These are phyloP conservation scores for Cladosporium colombiae DNA, from an alignment of 2,329 filamentous ascomycete species.

Conservation along the genomic window DNA sequence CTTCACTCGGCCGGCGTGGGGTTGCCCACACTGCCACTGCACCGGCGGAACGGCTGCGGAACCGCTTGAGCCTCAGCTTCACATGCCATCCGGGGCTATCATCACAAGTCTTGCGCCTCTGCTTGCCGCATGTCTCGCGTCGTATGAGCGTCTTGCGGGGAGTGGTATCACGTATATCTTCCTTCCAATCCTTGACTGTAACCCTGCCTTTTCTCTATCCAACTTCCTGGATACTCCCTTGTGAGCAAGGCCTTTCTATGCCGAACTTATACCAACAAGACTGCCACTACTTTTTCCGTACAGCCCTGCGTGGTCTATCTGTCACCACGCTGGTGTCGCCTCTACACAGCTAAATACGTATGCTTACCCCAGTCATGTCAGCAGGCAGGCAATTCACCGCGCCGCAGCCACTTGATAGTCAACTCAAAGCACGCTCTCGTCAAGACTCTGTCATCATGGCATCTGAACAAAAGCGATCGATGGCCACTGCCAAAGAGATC, in stretches of 20 bases:
- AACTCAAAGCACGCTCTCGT: slow-evolving; percentile 21
- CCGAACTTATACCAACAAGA: slow-evolving; percentile 80
- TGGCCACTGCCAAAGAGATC: slow-evolving; percentile 56
- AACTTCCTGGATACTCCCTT: not conserved
- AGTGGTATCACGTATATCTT: slow-evolving; percentile 15
- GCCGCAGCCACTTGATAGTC: slow-evolving; percentile 67
- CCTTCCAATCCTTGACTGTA: not conserved
- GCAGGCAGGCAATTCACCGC: slow-evolving; percentile 65
- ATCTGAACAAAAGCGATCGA: slow-evolving; percentile 45
- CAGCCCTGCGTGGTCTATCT: slow-evolving; percentile 80
- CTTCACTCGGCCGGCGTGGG: slow-evolving; percentile 7
- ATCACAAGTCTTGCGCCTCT: slow-evolving; percentile 13
- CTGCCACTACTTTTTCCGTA: slow-evolving; percentile 92
- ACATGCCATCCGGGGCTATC: slow-evolving; percentile 12
- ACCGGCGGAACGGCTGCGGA: slow-evolving; percentile 20
- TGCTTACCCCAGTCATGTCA: slow-evolving; percentile 51
- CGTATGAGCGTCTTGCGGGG: slow-evolving; percentile 11
- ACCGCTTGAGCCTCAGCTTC: slow-evolving; percentile 20
- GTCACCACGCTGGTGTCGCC: slow-evolving; percentile 77
- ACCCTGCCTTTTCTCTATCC: not conserved
- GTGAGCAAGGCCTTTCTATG: slow-evolving; percentile 52
- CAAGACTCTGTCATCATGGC: slow-evolving; percentile 42
- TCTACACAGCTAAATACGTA: slow-evolving; percentile 62
- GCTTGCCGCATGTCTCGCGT: slow-evolving; percentile 14
- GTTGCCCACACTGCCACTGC: not conserved